Base-by-base conservation (phyloP, 805 yeast species). In the Wickerhamomyces strasburgensis region DNA sequence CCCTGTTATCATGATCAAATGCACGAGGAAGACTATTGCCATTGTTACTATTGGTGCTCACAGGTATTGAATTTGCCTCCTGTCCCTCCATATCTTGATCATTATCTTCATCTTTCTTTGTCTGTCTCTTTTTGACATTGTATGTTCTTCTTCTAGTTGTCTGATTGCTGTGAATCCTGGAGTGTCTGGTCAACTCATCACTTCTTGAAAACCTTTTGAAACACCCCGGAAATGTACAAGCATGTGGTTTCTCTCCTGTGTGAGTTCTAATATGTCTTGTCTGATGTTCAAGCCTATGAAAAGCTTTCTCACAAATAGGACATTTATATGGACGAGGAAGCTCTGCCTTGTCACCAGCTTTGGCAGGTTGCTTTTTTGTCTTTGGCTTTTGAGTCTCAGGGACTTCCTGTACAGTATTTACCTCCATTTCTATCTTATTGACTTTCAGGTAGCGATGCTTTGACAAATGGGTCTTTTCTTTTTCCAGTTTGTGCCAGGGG, bases 231-330 rank as follows among this genome's bases (percentile, higher is more conserved):
- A 70, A 82, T 19, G 77, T 71, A 59, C 89, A 82, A n/a, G 71
- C 72, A 57, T 82, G 88, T 3, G 90, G 90, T 54, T 79, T 81
- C 52, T 83, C 89, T 18, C 90, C 90, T 0, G 90, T 82, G 52
- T 82, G 90, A 10, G 88, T 82, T 51, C 89, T 65, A 40, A 82
- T 79, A 51, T 82, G 90, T 51, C 90, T 69, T 7, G 88, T 80
- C 53, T 80, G 87, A 58, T 82, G 90, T 51, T 82, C 90, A 29
- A 82, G 57, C 39, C 90, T 65, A 53, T 80, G 86, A 54, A 82
- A 82, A 0, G 85, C 86, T 57, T 82, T 78, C 27, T 74, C 75
- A 55, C 90, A 82, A 53, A 80, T 68, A 4, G 87, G 81, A 54
- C 90, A 82, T 43, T 79, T 76, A 59, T 79, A 82, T 1, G 89